phyloP scores from a whole-genome alignment of 225 moss, liverwort and hornwort species.

The Bryum argenteum region DNA sequence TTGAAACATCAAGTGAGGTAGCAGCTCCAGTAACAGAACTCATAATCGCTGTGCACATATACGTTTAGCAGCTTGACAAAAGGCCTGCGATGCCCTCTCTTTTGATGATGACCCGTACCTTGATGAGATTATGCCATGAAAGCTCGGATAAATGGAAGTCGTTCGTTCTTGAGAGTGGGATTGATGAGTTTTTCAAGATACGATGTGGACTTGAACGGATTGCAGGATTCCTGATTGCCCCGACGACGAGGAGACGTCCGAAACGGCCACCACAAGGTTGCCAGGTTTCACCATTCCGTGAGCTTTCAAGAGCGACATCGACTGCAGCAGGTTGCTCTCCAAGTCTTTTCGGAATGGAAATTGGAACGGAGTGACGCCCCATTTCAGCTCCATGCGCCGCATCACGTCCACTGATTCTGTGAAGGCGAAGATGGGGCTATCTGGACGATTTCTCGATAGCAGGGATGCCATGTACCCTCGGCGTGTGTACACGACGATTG shows the following conservation, averaged over 20 bases:
- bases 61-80: background rate
- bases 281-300: conserved; percentile 90
- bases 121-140: conserved; percentile 4
- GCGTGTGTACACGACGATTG: conserved; percentile 96
- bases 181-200: conserved; percentile 44
- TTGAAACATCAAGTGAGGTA: too few relatives aligned
- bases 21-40: background rate
- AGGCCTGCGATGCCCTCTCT: background rate
- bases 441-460: conserved; percentile 87
- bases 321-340: conserved; percentile 81
- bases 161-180: background rate
- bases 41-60: background rate
- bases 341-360: conserved; percentile 80
- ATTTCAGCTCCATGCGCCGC: conserved; percentile 84
- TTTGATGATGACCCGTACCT: background rate
- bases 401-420: conserved; percentile 70
- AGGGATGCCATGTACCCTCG: conserved; percentile 94
- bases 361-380: conserved; percentile 92
- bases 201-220: conserved; percentile 77
- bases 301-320: conserved; percentile 66
- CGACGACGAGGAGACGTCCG: conserved; percentile 70
- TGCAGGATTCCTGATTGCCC: conserved; percentile 68
- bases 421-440: conserved; percentile 96
- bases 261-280: conserved; percentile 88
- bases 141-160: background rate